Evolutionary conservation across 352 stramenopile genomes (phyloP), one percentile per base, ranked within the genome.

Genomic region (Discostella stelligera): DNA sequence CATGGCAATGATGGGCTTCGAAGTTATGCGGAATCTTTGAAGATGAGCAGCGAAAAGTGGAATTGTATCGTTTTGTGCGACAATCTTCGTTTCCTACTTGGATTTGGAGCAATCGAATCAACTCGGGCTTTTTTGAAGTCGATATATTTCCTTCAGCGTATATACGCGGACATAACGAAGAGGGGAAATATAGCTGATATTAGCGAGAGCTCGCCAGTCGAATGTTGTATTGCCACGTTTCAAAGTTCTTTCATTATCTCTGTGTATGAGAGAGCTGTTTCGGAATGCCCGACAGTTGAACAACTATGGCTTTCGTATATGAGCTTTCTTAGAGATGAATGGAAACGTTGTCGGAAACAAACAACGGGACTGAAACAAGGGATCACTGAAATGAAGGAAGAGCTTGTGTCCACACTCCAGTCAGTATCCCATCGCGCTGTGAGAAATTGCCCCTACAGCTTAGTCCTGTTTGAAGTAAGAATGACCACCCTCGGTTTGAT

Each of bases 221-320:
- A 82, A 21, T 44, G 73, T 70, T 48, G 59, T 27, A 50, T 82
- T 44, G 56, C 44, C 46, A 53, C 5, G 2, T 50, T 70, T 63
- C 54, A 58, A 65, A 53, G 66, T 39, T 70, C 39, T 10, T 55
- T 92, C 13, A 71, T 77, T 52, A 44, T 65, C 11, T 76, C 70
- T 20, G 50, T 90, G 1, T 91, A 85, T 65, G 87, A 93, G 74
- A 71, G 87, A 21, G 87, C 74, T 44, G 25, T 90, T 27, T 77
- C 85, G 14, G 87, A 93, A 81, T 93, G 85, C 66, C 87, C 87
- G 21, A 91, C 87, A 53, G 82, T 89, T 27, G 87, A 93, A 59
- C 44, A 65, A 10, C n/a, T 93, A 25, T 93, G 87, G 87, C 18
- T 83, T 8, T 83, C 81, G 0, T 91, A 91, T 50, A 55, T 90